Evolutionary conservation across 2,329 filamentous ascomycete genomes (phyloP).

Genomic region (Penicillium sclerotiorum): DNA sequence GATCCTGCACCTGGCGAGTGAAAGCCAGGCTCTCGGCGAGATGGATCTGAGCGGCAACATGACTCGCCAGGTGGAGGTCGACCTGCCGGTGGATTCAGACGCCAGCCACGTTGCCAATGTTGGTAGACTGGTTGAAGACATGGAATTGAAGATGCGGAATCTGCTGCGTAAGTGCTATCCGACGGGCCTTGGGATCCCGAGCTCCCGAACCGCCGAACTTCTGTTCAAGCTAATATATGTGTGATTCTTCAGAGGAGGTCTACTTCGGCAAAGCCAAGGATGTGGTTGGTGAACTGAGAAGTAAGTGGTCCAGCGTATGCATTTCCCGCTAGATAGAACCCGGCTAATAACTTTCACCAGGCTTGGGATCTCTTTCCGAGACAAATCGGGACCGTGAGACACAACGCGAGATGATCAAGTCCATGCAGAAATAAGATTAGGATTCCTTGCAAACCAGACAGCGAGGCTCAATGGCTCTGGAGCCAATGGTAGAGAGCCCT

Average conservation of each 20-base stretch:
- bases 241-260: constrained; percentile 69
- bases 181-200: no score
- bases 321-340: constrained; percentile 1
- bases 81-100: constrained; percentile 86
- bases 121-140: constrained; percentile 92
- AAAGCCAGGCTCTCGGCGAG: constrained; percentile 69
- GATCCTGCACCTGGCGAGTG: constrained; percentile 80
- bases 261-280: constrained; percentile 99
- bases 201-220: no score
- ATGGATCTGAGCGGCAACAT: constrained; percentile 97
- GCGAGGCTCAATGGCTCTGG: constrained; percentile 6
- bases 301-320: constrained; percentile 46
- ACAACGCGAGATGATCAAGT: constrained; percentile 83
- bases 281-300: constrained; percentile 92
- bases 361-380: constrained; percentile 78
- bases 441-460: background rate
- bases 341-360: constrained; percentile 35
- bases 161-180: constrained; percentile 71
- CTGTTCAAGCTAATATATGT: constrained; percentile 19
- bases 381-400: constrained; percentile 79
- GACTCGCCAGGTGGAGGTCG: constrained; percentile 93
- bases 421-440: constrained; percentile 49
- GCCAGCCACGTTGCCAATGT: constrained; percentile 95
- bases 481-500: constrained; percentile 9
- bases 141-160: constrained; percentile 99